These are phyloP conservation scores for Puccinia sorghi DNA, from an alignment of 1,284 basidiomycete genomes.

Conservation along the genomic window DNA sequence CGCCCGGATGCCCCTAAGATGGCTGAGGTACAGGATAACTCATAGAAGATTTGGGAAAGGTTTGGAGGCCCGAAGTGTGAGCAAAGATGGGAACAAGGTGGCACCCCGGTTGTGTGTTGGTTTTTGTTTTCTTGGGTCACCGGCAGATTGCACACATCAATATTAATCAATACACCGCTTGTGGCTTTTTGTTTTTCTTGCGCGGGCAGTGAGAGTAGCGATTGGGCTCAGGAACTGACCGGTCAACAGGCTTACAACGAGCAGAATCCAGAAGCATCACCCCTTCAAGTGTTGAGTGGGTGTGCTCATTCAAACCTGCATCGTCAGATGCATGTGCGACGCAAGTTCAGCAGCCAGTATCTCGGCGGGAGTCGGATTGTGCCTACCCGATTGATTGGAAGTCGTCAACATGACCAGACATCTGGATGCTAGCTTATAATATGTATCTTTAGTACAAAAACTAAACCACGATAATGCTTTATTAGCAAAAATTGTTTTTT, in stretches of 20 bases:
- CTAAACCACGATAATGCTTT: too few species aligned
- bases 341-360: conserved; percentile 20
- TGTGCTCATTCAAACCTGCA: neutral
- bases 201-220: too few species aligned
- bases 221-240: too few species aligned
- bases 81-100: neutral
- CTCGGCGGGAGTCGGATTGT: conserved; percentile 23
- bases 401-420: neutral
- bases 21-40: neutral
- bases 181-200: too few species aligned
- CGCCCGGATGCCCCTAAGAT: neutral
- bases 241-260: too few species aligned
- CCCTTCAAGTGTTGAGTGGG: neutral
- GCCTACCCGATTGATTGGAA: neutral
- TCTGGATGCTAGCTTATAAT: too few species aligned
- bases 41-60: neutral
- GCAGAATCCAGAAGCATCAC: neutral
- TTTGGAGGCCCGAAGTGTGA: neutral
- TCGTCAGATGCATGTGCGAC: neutral
- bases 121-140: too few species aligned
- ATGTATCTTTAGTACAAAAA: too few species aligned
- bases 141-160: neutral
- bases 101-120: too few species aligned
- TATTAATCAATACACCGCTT: neutral
- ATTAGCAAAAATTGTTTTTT: too few species aligned